phyloP scores from a whole-genome alignment of 306 rosid genomes.

The Herpetospermum pedunculosum region DNA sequence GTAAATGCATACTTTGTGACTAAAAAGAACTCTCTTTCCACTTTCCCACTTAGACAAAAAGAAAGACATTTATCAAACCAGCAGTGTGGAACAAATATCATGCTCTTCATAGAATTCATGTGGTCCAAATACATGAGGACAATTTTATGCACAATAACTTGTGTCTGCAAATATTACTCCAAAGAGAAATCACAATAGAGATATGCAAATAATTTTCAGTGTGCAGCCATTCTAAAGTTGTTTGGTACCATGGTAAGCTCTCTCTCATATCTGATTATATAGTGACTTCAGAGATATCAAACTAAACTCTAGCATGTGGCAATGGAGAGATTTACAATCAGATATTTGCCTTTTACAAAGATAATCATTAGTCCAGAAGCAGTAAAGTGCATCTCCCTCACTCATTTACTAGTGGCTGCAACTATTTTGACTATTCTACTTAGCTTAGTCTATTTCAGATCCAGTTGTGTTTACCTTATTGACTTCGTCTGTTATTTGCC shows the following conservation, averaged over 20 bases:
- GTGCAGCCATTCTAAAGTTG: neutral
- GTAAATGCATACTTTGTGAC: conserved; percentile 25
- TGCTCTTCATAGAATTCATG: neutral
- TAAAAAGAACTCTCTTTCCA: conserved; percentile 7
- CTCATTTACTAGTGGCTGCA: conserved; percentile 20
- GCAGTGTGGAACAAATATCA: neutral
- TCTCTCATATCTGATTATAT: neutral
- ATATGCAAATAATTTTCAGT: neutral
- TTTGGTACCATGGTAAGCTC: neutral
- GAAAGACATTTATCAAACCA: conserved; percentile 3
- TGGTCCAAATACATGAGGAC: neutral
- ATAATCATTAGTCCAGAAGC: neutral
- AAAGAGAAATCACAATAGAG: neutral
- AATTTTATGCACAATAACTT: neutral
- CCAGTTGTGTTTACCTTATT: conserved; percentile 37
- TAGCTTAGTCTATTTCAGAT: conserved; percentile 20
- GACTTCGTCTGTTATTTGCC: conserved; percentile 50
- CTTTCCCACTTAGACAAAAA: neutral
- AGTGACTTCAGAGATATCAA: conserved; percentile 7
- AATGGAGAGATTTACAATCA: conserved; percentile 19
- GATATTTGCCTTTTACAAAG: neutral
- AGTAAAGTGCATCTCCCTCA: conserved; percentile 13
- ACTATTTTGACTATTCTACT: conserved; percentile 18
- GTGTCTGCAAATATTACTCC: neutral
- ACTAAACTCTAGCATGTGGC: conserved; percentile 10